Evolutionary conservation across 2,329 filamentous ascomycete genomes (phyloP), one percentile per base, ranked within the genome.

Genomic region (Fusarium humuli): DNA sequence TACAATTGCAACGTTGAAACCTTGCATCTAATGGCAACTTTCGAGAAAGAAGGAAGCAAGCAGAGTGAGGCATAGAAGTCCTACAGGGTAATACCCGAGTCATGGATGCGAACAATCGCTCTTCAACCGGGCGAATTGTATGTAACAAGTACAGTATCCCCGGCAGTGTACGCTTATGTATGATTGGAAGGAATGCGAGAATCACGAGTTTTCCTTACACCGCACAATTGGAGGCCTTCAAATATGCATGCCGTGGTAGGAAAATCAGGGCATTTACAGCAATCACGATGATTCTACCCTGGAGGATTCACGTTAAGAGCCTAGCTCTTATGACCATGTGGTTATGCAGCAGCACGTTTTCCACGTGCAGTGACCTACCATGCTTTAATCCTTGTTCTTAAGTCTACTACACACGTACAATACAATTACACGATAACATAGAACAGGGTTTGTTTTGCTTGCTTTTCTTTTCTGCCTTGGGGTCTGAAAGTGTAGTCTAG

Each of bases 321-420:
- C 40, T 27, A 49, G 41, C 22, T 34, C 22, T 47, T 45, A 34
- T 18, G 29, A 10, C 49, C 44, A 57, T 64, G 37, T 45, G 44
- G 49, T 57, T 41, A 45, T 63, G 59, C 44, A 42, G 49, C 18
- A 40, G 25, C 42, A 67, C 20, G 27, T 45, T 29, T 34, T 34
- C 32, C 56, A 56, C 27, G 52, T 69, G 56, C 29, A 54, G 49
- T 53, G 37, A 25, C 44, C n/a, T 44, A 40, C 55, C 42, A 45
- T 45, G 25, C 55, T 56, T 30, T 41, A 32, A 32, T 23, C 23
- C 10, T 27, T n/a, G 47, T 20, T 6, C 40, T 7, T 18, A 57
- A 37, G 48, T 30, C 23, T 46, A 27, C 4, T 46, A 22, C 52
- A 48, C 44, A 13, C 8, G 22, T 10, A 29, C 37, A 50, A 37